Evolutionary conservation across 2,329 filamentous ascomycete genomes (phyloP).

Genomic region (Parafenestella ontariensis): DNA sequence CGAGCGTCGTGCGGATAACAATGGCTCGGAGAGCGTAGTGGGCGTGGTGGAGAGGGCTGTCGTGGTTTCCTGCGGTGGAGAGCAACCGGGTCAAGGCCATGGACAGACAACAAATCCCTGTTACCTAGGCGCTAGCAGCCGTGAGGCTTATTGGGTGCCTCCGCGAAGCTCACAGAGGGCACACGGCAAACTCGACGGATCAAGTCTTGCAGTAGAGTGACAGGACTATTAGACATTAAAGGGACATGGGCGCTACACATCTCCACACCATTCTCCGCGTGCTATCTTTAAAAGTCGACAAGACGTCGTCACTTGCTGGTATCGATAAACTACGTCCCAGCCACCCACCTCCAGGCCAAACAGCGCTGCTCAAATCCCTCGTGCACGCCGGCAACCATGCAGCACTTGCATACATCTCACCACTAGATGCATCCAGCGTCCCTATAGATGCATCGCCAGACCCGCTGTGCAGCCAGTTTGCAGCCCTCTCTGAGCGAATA

Average conservation of each 20-base stretch:
- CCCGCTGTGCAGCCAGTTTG: conserved; percentile 13
- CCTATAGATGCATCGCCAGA: not conserved
- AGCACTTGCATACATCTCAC: not conserved
- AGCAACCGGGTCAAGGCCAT: conserved; percentile 17
- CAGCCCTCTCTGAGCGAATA: conserved; percentile 3
- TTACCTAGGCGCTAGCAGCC: conserved; percentile 14
- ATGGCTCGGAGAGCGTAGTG: conserved; percentile 19
- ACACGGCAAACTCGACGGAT: not conserved
- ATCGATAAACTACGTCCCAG: conserved; percentile 3
- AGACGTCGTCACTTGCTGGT: conserved; percentile 1
- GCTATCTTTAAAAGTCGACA: too few species aligned
- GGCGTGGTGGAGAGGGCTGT: conserved; percentile 11
- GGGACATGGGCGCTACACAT: not conserved
- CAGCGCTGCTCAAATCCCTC: conserved; percentile 12
- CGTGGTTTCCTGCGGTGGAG: conserved; percentile 17
- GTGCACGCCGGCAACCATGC: conserved; percentile 17
- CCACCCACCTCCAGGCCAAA: conserved; percentile 8
- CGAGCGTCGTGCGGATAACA: conserved; percentile 15
- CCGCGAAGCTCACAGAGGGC: not conserved
- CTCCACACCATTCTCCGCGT: not conserved
- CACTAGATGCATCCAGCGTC: not conserved
- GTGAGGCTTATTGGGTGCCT: conserved; percentile 7
- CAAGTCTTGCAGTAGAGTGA: not conserved
- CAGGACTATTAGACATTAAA: not conserved
- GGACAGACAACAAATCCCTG: conserved; percentile 21